phyloP scores from a whole-genome alignment of 2,329 filamentous ascomycete species.

The Paecilomyces variotii region DNA sequence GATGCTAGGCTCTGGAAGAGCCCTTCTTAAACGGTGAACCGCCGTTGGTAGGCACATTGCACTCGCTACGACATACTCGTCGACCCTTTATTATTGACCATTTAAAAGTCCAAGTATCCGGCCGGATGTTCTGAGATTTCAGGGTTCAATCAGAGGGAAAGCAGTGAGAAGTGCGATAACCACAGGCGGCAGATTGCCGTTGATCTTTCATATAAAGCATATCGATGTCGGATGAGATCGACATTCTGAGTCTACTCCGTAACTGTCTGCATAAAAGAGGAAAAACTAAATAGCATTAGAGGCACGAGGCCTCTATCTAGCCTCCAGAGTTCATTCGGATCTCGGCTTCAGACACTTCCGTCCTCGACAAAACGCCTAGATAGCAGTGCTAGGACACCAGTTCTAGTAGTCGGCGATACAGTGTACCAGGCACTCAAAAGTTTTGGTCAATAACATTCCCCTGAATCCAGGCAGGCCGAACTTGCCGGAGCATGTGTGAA shows the following conservation, averaged over 20 bases:
- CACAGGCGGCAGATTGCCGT: too few relatives aligned
- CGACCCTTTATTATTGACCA: too few relatives aligned
- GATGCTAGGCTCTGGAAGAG: neutral
- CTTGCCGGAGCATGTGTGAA: neutral
- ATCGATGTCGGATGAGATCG: too few relatives aligned
- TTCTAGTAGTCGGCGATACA: neutral
- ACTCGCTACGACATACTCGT: too few relatives aligned
- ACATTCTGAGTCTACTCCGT: neutral
- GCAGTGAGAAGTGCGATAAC: too few relatives aligned
- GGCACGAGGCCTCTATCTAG: too few relatives aligned
- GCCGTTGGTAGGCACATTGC: neutral
- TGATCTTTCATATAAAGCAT: too few relatives aligned
- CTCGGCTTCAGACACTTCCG: neutral
- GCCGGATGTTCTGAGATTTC: too few relatives aligned
- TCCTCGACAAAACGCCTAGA: neutral
- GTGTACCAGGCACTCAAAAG: neutral
- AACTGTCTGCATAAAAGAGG: neutral
- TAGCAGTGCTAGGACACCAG: neutral
- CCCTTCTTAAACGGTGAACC: neutral
- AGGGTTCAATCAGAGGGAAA: too few relatives aligned
- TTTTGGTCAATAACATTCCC: neutral
- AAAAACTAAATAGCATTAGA: neutral
- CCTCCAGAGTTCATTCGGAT: neutral
- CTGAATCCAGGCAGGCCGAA: neutral
- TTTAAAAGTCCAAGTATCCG: too few relatives aligned